Evolutionary conservation across 441 rosid species (phyloP), one percentile per base, ranked within the genome.

Genomic region (Capsella rubella): DNA sequence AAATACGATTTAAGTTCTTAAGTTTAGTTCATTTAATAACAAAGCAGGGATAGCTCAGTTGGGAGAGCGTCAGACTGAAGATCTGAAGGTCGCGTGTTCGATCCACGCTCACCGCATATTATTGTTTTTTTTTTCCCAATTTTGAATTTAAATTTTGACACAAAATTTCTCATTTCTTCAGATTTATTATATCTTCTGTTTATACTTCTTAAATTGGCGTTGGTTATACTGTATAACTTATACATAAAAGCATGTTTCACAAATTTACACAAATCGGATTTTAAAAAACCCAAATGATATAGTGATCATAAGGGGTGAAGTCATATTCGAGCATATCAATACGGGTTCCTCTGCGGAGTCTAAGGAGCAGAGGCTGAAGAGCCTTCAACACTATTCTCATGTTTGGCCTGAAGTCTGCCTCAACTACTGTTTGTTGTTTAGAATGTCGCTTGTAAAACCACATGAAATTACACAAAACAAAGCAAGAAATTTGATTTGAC

Each of bases 51-150:
- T 69, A 65, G 79, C 79, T 74, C 82, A 79, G 82, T 79, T 79
- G 82, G 79, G 82, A 79, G 76, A 74, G 73, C 73, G 76, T 79
- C 66, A 74, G 76, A 79, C 79, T 71, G 82, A 79, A 79, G 76
- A 79, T 79, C 79, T 79, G 79, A 79, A 79, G 79, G 79, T 74
- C 76, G 73, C 87, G 90, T 87, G 90, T 90, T 90, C 82, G 91
- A 90, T 87, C 87, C 87, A 90, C 83, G 89, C 87, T 88, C 89
- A 86, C 90, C 88, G 89, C 92, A 89, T 50, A 21, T 21, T 0
- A 21, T 53, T 15, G 3, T 8, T 40, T 11, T 2, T 0, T 42
- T 4, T 4, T 11, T 42, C 12, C 12, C n/a, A 42, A 0, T 21
- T 21, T 21, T 2, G 1, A 21, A 21, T 21, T 21, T 1, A 21